phyloP scores from a whole-genome alignment of 345 rosid species.

The Clausena lansium region DNA sequence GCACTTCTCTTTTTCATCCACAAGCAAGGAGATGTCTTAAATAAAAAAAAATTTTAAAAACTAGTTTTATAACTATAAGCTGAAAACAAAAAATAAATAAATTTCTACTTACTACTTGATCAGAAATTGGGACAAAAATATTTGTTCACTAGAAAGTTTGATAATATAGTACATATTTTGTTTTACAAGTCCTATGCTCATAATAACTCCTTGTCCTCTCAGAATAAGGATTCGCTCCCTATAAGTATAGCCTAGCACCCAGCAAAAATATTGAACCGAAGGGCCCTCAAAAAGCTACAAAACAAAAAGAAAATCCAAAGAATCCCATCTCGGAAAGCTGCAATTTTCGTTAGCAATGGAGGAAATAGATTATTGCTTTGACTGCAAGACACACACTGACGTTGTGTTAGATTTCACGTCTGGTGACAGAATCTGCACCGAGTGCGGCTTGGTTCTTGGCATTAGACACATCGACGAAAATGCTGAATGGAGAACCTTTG shows the following conservation, averaged over 20 bases:
- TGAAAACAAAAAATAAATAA: too few relatives aligned
- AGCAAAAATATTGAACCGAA: not conserved
- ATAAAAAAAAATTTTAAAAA: too few relatives aligned
- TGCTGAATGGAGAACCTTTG: constrained; percentile 15
- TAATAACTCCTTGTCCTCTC: not conserved
- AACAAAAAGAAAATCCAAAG: not conserved
- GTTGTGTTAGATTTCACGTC: constrained; percentile 2
- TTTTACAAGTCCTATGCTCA: too few relatives aligned
- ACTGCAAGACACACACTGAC: not conserved
- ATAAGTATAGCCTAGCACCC: not conserved
- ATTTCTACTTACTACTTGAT: too few relatives aligned
- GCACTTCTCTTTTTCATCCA: too few relatives aligned
- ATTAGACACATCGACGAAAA: not conserved
- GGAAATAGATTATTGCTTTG: not conserved
- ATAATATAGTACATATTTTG: too few relatives aligned
- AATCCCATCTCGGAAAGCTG: not conserved
- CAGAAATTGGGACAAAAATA: too few relatives aligned
- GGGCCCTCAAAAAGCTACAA: not conserved
- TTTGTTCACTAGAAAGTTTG: too few relatives aligned
- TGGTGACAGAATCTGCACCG: constrained; percentile 9
- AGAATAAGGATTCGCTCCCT: not conserved
- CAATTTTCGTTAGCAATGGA: not conserved
- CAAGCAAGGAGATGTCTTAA: too few relatives aligned
- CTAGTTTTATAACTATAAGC: too few relatives aligned
- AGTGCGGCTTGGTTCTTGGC: constrained; percentile 21